Base-by-base conservation (phyloP, 2,329 filamentous ascomycete species). In the Huntiella abstrusa region DNA sequence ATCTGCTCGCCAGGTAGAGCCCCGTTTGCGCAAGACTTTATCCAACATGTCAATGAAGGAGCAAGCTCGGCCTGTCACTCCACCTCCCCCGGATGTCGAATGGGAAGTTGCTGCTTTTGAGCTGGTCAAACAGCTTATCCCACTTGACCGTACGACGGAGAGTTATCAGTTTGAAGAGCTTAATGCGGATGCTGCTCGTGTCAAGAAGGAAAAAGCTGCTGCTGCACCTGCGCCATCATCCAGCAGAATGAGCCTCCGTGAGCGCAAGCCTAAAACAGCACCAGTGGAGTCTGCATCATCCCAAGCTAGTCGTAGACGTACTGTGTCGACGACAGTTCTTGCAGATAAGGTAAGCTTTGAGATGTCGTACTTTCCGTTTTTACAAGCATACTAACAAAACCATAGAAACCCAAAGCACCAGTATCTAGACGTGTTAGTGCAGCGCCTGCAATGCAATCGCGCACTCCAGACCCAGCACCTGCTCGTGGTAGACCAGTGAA, bases 71-170 rank as follows among this genome's bases (percentile, higher is more conserved):
- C 60, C 67, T 28, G 68, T 73, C 2, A 75, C 77, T 3, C 79
- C 80, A 1, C 83, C 83, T 6, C 73, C 80, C 1, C 85, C 87
- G 2, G 81, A 87, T 39, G 80, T 96, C 0, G 72, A 83, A 38
- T 96, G 88, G 91, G 73, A 79, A 0, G 72, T 80, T 22, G 86
- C 87, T n/a, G 73, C 83, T 0, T 74, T 84, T 54, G 86, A 93
- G 57, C 64, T 96, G 10, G 83, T 77, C 55, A 86, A 83, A 57
- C 60, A 92, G 4, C 70, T 96, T 16, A 81, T 95, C 48, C 91
- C 88, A 0, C 68, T 67, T 0, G 70, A 80, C 53, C 73, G 86
- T 3, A 75, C 85, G 54, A 86, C 81, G 0, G 70, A 69, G 45
- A 94, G 86, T 61, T 84, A 73, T 60, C 80, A 68, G 32, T 71